Percentiles rank a stretch among this genome's conserved stretches.
Evolutionary conservation across 2,329 filamentous ascomycete species (phyloP).

Genomic region (Penicillium capsulatum): DNA sequence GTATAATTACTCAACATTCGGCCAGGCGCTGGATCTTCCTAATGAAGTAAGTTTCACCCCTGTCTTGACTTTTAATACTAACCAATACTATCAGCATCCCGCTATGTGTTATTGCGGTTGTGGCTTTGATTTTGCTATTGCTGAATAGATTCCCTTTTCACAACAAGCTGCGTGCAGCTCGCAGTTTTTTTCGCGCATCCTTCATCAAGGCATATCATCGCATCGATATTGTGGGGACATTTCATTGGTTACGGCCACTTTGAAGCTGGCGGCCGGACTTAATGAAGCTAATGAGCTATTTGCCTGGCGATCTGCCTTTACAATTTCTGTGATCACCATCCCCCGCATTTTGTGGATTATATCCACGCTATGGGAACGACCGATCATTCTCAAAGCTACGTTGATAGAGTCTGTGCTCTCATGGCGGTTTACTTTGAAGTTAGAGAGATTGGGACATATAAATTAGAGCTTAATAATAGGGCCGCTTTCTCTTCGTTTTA

Average conservation of each 20-base stretch:
- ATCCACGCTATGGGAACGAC: slow-evolving; percentile 2
- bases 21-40: slow-evolving; percentile 15
- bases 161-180: not conserved
- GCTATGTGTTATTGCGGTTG: not conserved
- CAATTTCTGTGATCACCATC: slow-evolving; percentile 1
- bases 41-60: slow-evolving; percentile 4
- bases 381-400: not conserved
- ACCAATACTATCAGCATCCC: not conserved
- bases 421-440: too few species aligned
- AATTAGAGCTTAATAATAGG: too few species aligned
- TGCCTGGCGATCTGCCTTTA: slow-evolving; percentile 1
- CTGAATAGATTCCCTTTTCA: slow-evolving; percentile 2
- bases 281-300: slow-evolving; percentile 1
- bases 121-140: slow-evolving; percentile 2
- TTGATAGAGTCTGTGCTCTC: slow-evolving; percentile 10
- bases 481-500: too few species aligned
- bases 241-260: not conserved
- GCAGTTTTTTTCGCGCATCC: not conserved
- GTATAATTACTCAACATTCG: slow-evolving; percentile 7
- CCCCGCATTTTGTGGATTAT: slow-evolving; percentile 1
- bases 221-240: slow-evolving; percentile 2
- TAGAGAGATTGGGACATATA: too few species aligned
- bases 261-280: slow-evolving; percentile 2
- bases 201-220: not conserved
- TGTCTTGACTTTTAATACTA: not conserved